Conservation (phyloP, 331 rosid species). For the Rosa hybrid region DNA sequence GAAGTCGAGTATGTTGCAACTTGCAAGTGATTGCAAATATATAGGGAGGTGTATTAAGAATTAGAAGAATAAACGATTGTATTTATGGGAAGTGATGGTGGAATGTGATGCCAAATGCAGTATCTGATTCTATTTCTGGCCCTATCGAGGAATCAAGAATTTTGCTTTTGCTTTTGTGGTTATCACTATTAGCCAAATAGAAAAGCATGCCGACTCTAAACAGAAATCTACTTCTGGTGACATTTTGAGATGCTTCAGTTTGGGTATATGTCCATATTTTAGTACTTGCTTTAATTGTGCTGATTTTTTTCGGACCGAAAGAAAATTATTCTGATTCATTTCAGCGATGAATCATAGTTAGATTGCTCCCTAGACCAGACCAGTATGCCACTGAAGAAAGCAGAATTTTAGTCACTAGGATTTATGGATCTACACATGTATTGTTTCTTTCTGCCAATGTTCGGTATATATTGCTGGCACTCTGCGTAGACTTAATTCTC, state of each 20-base stretch:
- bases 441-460: background rate
- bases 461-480: background rate
- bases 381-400: no score
- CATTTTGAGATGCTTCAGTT: conserved; percentile 1
- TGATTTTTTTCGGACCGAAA: background rate
- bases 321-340: background rate
- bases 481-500: background rate
- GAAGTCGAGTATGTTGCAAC: background rate
- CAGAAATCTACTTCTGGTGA: background rate
- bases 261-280: background rate
- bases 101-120: conserved; percentile 1
- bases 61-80: background rate
- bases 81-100: background rate
- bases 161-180: background rate
- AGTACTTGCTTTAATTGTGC: background rate
- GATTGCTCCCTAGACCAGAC: background rate
- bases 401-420: background rate
- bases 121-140: conserved; percentile 2
- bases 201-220: background rate
- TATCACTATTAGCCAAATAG: background rate
- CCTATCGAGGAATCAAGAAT: background rate
- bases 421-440: background rate
- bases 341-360: background rate
- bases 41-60: background rate
- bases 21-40: background rate